These are phyloP conservation scores for Botrytis squamosa DNA, from an alignment of 2,329 filamentous ascomycete species.

Conservation along the genomic window DNA sequence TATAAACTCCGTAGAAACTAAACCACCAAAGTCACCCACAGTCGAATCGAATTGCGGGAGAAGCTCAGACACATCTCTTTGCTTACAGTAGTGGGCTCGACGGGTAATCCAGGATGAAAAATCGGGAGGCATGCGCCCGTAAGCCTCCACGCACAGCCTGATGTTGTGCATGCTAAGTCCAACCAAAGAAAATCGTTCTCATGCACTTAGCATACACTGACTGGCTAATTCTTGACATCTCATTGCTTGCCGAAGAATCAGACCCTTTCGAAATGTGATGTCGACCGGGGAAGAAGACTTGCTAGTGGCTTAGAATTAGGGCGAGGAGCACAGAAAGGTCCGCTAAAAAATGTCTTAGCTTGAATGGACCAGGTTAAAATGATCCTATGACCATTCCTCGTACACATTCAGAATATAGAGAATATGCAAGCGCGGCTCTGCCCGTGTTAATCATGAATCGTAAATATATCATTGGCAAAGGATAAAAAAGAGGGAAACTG, in stretches of 20 bases:
- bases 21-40: not conserved
- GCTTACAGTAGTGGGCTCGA: constrained; percentile 10
- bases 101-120: constrained; percentile 4
- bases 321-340: not conserved
- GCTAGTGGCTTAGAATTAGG: constrained; percentile 1
- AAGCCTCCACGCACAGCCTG: constrained; percentile 19
- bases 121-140: constrained; percentile 3
- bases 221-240: not conserved
- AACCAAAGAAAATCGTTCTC: not conserved
- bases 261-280: not conserved
- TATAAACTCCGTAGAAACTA: not conserved
- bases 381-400: constrained; percentile 21
- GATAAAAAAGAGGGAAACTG: constrained; percentile 3
- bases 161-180: constrained; percentile 17
- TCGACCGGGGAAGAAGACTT: not conserved
- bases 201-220: constrained; percentile 5
- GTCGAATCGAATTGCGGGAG: constrained; percentile 1
- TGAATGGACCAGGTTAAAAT: constrained; percentile 9
- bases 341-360: constrained; percentile 16
- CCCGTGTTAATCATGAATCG: constrained; percentile 21
- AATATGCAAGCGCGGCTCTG: constrained; percentile 25
- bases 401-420: constrained; percentile 1
- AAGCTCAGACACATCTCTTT: constrained; percentile 15
- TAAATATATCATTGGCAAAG: not conserved
- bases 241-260: constrained; percentile 2